These are phyloP conservation scores for Candida ortonii DNA, from an alignment of 805 yeast genomes.

Conservation along the genomic window DNA sequence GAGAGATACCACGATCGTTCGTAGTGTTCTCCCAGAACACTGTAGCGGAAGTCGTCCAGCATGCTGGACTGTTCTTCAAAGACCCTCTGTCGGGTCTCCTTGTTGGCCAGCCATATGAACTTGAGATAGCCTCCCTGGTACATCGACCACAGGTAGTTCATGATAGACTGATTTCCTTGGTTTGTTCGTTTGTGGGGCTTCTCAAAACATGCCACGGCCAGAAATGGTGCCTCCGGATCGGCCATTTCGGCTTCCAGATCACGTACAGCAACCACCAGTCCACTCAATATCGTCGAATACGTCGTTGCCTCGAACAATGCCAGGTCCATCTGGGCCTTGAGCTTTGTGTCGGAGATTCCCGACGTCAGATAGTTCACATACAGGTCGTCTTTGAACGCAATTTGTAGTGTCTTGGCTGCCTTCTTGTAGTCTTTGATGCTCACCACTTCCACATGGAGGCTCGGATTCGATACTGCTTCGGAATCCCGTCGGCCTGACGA, in stretches of 20 bases:
- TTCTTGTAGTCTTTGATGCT: slow-evolving; percentile 45
- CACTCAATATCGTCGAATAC: slow-evolving; percentile 48
- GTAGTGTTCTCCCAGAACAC: slow-evolving; percentile 40
- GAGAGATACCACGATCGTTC: slow-evolving; percentile 53
- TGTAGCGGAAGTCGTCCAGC: slow-evolving; percentile 42
- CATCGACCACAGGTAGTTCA: slow-evolving; percentile 33
- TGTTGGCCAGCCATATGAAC: slow-evolving; percentile 34
- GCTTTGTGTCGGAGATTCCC: slow-evolving; percentile 33
- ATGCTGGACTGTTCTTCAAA: slow-evolving; percentile 49
- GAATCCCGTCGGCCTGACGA: not conserved
- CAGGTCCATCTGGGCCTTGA: slow-evolving; percentile 42
- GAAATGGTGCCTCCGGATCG: slow-evolving; percentile 42
- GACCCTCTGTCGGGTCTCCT: slow-evolving; percentile 47
- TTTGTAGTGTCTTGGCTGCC: slow-evolving; percentile 51
- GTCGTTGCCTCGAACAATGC: slow-evolving; percentile 53
- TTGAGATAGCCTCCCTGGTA: slow-evolving; percentile 34
- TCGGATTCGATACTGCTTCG: slow-evolving; percentile 4
- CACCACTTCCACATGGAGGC: slow-evolving; percentile 32
- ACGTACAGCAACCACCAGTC: slow-evolving; percentile 49
- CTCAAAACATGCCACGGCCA: slow-evolving; percentile 54
- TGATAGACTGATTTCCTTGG: slow-evolving; percentile 27
- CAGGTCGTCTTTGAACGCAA: slow-evolving; percentile 54
- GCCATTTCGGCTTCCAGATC: slow-evolving; percentile 43
- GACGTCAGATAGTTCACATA: slow-evolving; percentile 50
- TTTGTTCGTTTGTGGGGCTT: slow-evolving; percentile 26